Evolutionary conservation across 768 basidiomycete species (phyloP), one percentile per base, ranked within the genome.

Genomic region (Termitomyces sp.): DNA sequence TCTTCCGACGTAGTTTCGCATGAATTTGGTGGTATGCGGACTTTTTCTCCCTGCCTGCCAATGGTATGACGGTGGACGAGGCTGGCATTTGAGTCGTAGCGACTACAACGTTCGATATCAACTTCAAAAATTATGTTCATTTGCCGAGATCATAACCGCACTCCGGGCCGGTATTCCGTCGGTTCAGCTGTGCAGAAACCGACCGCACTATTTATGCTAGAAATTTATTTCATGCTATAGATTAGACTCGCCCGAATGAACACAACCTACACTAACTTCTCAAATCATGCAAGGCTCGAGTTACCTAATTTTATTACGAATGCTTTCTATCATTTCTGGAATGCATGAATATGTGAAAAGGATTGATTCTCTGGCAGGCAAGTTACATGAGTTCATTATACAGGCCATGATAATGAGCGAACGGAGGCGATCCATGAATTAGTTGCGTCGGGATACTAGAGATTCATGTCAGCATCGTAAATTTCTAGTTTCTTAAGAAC

Each of bases 341-440:
- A 49, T 6, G 22, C 32, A 24, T 24, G 1, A 9, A 34, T 2
- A 22, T 9, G 16, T 24, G 1, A 49, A 22, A 32, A 32, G 4
- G 22, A 32, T 48, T 22, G 20, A 26, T 16, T 24, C 24, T 44
- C 24, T 30, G 18, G 7, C 30, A 30, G 30, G 7, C 3, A 3
- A 7, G 3, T 7, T 30, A 30, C 39, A 40, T 40, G 5, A 14
- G 16, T 6, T 9, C 8, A 26, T 43, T n/a, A 73, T 50, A 74
- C 70, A 27, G 73, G 72, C 67, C 68, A 73, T 18, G 72, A 68
- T n/a, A 57, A 57, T 33, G 68, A 63, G 30, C 71, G 69, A 55
- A 73, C 72, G 12, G 65, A 56, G 3, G 68, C 64, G 55, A 75
- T 75, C 74, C 75, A 76, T 14, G 73, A 62, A 2, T 71, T 64